A percentile compares a stretch with the other conserved stretches of the same genome.
phyloP scores from a whole-genome alignment of 139 green algal species.

The Spirogloea muscicola region DNA sequence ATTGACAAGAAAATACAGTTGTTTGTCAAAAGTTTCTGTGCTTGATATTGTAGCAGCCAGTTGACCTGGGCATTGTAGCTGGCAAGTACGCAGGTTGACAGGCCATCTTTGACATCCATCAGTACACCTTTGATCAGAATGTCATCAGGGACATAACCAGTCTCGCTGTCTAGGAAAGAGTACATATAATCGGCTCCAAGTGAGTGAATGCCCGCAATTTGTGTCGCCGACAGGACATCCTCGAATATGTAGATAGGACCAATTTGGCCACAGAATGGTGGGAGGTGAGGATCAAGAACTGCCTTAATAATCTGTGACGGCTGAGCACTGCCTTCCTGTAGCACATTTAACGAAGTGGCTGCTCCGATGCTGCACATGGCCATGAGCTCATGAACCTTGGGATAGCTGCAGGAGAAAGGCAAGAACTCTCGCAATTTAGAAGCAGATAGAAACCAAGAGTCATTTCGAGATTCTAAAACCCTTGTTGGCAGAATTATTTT shows the following conservation, averaged over 20 bases:
- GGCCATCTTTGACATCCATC: constrained; percentile 30
- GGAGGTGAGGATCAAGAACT: no score
- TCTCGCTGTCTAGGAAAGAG: constrained; percentile 26
- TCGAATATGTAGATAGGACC: constrained; percentile 41
- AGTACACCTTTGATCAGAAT: neutral
- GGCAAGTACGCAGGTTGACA: constrained; percentile 11
- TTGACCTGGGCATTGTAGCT: constrained; percentile 40
- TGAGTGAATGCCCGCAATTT: constrained; percentile 15
- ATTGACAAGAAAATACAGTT: no score
- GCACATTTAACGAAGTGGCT: no score
- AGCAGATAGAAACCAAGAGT: no score
- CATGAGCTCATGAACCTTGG: constrained; percentile 29
- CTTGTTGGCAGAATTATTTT: no score
- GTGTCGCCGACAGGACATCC: constrained; percentile 7
- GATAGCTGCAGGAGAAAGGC: constrained; percentile 25
- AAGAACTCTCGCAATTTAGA: no score
- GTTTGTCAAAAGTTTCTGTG: no score
- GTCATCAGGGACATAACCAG: neutral
- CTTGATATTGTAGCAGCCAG: no score
- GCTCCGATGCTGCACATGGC: constrained; percentile 16
- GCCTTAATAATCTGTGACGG: no score
- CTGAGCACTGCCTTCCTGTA: no score
- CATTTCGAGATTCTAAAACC: no score
- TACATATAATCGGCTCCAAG: constrained; percentile 41
- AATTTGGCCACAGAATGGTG: constrained; percentile 35